These are phyloP conservation scores for Articulospora tetracladia DNA, from an alignment of 495 filamentous ascomycete genomes.

Conservation along the genomic window DNA sequence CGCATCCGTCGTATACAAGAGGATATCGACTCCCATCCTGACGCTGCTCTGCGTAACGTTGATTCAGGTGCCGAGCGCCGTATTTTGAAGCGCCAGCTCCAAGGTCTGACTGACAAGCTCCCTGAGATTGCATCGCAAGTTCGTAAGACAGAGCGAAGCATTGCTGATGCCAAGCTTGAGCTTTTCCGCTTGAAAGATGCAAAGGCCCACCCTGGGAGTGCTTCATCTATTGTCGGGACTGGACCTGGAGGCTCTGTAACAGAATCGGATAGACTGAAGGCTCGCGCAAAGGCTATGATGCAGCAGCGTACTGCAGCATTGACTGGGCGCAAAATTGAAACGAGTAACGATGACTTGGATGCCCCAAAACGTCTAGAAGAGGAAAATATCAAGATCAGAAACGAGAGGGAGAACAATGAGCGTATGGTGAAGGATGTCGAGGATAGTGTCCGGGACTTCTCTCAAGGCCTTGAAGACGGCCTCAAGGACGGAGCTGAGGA, in stretches of 20 bases:
- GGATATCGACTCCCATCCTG: slow-evolving; percentile 90
- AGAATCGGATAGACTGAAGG: slow-evolving; percentile 91
- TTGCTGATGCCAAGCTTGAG: slow-evolving; percentile 90
- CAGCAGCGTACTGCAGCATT: slow-evolving; percentile 92
- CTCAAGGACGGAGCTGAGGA: slow-evolving; percentile 76
- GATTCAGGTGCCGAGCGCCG: slow-evolving; percentile 87
- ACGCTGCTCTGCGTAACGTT: slow-evolving; percentile 64
- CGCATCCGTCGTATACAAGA: slow-evolving; percentile 93
- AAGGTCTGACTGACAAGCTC: slow-evolving; percentile 81
- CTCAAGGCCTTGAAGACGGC: slow-evolving; percentile 75
- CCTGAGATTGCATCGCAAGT: slow-evolving; percentile 91
- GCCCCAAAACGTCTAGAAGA: slow-evolving; percentile 83
- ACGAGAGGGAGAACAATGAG: slow-evolving; percentile 90
- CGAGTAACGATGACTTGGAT: slow-evolving; percentile 62
- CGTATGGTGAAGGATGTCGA: slow-evolving; percentile 95
- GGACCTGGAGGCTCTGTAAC: slow-evolving; percentile 90
- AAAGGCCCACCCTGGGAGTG: slow-evolving; percentile 81
- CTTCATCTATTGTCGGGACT: slow-evolving; percentile 83
- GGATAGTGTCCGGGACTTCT: slow-evolving; percentile 90
- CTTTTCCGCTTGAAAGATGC: slow-evolving; percentile 92
- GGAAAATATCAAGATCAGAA: slow-evolving; percentile 73
- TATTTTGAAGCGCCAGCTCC: slow-evolving; percentile 81
- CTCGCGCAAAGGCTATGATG: slow-evolving; percentile 95
- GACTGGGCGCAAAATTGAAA: slow-evolving; percentile 71
- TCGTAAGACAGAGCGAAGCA: slow-evolving; percentile 82